Base-by-base conservation (phyloP, 2,329 filamentous ascomycete genomes). In the Neospermospora avenae region DNA sequence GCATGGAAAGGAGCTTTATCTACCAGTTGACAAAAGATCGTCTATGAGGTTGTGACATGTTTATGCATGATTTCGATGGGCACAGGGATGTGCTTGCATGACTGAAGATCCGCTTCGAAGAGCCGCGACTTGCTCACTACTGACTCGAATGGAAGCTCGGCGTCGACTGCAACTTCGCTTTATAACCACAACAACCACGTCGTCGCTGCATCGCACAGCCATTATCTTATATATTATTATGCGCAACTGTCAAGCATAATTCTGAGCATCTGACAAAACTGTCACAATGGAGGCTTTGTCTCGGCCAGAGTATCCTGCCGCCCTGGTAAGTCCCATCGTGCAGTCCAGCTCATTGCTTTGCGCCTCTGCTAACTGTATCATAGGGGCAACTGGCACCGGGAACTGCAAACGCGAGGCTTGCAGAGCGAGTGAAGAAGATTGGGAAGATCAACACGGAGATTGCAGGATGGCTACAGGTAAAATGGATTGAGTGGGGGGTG, bases 401-500 rank as follows among this genome's bases (percentile, higher is more conserved):
- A 68, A 91, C 95, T 78, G 93, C 95, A 62, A 90, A 92, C 41
- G 82, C 84, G 57, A 84, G 91, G 61, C 84, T 98, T 70, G 89
- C 88, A 75, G 93, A 97, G 69, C 90, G 95, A 71, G 84, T 98
- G 69, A 90, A 89, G 76, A 85, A 91, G 76, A 93, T 98, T 73
- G 84, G 84, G 70, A 91, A 88, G 75, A 79, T 96, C 77, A 97
- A 99, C 76, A 77, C 81, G 68, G 91, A 97, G 73, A 91, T 99
- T 71, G 93, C 93, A 74, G 93, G 98, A 77, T 99, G 93, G 91
- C 83, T 99, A 64, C 89, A 93, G 87, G 93, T 96, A 85, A 18
- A 55, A 18, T 20, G 49, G 14, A 45, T 42, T 37, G 28, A 24
- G 20, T 28, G 44, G 44, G 28, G 18, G 31, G 31, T 41, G 20